A percentile compares a stretch with the other conserved stretches of the same genome.
Evolutionary conservation across 2,329 filamentous ascomycete genomes (phyloP).

Genomic region (Paecilomyces variotii): DNA sequence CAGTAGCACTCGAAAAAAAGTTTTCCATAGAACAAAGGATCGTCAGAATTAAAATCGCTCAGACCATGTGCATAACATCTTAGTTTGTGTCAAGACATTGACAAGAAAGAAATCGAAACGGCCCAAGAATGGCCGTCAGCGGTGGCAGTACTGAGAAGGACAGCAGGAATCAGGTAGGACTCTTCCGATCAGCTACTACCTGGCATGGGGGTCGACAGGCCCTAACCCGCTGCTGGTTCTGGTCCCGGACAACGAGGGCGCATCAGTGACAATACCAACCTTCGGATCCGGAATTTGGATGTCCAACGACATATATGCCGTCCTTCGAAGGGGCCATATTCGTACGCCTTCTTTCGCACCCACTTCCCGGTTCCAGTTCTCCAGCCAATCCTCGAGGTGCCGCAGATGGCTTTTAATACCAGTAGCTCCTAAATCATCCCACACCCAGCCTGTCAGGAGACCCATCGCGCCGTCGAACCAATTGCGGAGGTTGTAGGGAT

Average conservation of each 20-base stretch:
- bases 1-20: neutral
- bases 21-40: neutral
- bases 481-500: conserved; percentile 68
- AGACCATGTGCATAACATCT: neutral
- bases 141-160: conserved; percentile 1
- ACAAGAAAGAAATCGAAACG: neutral
- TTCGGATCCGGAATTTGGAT: conserved; percentile 46
- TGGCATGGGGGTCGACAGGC: conserved; percentile 2
- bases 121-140: neutral
- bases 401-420: conserved; percentile 64
- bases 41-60: neutral
- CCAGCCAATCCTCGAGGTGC: conserved; percentile 70
- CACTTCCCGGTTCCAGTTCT: conserved; percentile 70
- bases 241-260: conserved; percentile 25
- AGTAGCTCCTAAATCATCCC: conserved; percentile 80
- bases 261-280: conserved; percentile 36
- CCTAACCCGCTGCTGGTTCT: conserved; percentile 26
- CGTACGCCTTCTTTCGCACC: conserved; percentile 57
- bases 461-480: conserved; percentile 73
- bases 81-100: neutral
- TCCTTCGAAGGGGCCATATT: conserved; percentile 70
- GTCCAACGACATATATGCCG: conserved; percentile 69
- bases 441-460: conserved; percentile 81
- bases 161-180: neutral
- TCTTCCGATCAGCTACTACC: neutral